Evolutionary conservation across 352 stramenopile genomes (phyloP), one percentile per base, ranked within the genome.

Genomic region (Globisporangium camurandrum): DNA sequence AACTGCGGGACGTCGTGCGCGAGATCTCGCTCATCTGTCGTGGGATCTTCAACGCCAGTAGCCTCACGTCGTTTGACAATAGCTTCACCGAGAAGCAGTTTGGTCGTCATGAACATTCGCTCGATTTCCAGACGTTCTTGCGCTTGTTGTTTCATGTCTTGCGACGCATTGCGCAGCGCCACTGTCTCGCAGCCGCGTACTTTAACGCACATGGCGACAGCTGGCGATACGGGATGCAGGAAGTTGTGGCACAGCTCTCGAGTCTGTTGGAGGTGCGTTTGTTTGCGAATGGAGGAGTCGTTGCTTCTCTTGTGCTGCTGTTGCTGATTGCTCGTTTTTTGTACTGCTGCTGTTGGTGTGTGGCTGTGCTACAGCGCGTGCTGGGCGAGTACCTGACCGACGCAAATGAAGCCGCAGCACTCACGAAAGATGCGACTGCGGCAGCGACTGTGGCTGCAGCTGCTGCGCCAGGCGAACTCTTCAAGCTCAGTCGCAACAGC

Each of bases 11-110:
- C 22, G 68, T 88, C 2, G 58, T 90, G 23, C 54, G 64, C 22
- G 57, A 84, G 31, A 74, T 93, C 38, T 84, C 78, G 26, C 66
- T 76, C 26, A 79, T 90, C 20, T 93, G 76, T 27, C 62, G 75
- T 9, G 67, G 66, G 9, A 84, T 88, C 41, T 90, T 84, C 64
- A 87, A 86, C 49, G 69, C 71, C 2, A 78, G 67, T 51, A 87
- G 73, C 51, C 81, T 71, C 46, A 90, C 74, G n/a, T 88, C 79
- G 3, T 86, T 87, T 46, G 72, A 80, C 42, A 86, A 84, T 52
- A 70, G 59, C 27, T 87, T 87, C 54, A 89, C 69, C 10, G 70
- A 90, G 43, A 80, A 75, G 17, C 75, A 71, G 5, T 93, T 90
- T 45, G 81, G 78, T 17, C 67, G 55, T 5, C 71, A 86, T 57